phyloP scores from a whole-genome alignment of 164 flowering plant species.

The Stephania japonica region DNA sequence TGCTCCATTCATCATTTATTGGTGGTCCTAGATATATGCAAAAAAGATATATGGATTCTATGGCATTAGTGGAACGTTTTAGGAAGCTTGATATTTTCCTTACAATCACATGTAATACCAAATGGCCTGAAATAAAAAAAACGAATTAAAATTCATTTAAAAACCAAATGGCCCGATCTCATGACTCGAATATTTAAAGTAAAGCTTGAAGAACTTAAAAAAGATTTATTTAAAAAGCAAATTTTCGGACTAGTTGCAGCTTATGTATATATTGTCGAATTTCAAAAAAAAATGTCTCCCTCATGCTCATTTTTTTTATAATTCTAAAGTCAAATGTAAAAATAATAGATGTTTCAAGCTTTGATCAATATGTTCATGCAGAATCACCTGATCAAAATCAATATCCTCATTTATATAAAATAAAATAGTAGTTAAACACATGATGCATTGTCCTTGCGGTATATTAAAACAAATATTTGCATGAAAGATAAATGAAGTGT shows the following conservation, averaged over 20 bases:
- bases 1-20: background rate
- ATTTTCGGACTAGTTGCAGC: no score
- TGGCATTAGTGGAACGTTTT: slow-evolving; percentile 10
- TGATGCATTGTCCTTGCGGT: slow-evolving; percentile 7
- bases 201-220: background rate
- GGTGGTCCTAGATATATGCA: slow-evolving; percentile 4
- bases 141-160: background rate
- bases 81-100: slow-evolving; percentile 9
- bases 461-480: background rate
- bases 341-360: background rate
- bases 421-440: background rate
- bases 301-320: slow-evolving; percentile 1
- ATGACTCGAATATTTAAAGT: slow-evolving; percentile 5
- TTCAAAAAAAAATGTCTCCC: no score
- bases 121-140: slow-evolving; percentile 15
- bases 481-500: background rate
- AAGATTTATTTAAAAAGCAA: no score
- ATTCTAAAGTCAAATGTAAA: background rate
- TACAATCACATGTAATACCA: slow-evolving; percentile 13
- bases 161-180: slow-evolving; percentile 6
- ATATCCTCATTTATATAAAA: background rate
- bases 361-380: background rate
- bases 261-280: no score
- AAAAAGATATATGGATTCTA: background rate
- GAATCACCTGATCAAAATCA: background rate